Evolutionary conservation across 768 basidiomycete species (phyloP).

Genomic region (Cystofilobasidium bisporidii): DNA sequence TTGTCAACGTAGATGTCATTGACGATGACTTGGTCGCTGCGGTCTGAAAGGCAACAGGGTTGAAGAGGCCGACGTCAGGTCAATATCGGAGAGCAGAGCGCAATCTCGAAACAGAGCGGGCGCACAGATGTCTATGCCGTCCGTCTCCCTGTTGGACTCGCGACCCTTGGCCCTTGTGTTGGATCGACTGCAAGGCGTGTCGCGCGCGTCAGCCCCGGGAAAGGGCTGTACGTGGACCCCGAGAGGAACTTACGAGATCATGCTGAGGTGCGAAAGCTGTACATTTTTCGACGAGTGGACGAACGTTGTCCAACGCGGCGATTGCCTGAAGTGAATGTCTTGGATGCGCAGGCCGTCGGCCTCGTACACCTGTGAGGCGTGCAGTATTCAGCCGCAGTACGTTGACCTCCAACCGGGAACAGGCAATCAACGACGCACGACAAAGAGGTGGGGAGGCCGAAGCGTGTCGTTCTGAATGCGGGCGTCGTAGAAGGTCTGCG

Average conservation of each 20-base stretch:
- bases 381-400: too few relatives aligned
- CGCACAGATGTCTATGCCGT: constrained; percentile 4
- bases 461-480: not conserved
- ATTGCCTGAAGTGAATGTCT: not conserved
- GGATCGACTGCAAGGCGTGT: not conserved
- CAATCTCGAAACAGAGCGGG: not conserved
- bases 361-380: not conserved
- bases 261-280: constrained; percentile 3
- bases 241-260: constrained; percentile 2
- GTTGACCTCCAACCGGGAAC: too few relatives aligned
- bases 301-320: not conserved
- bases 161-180: not conserved
- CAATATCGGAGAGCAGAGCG: too few relatives aligned
- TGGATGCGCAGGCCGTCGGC: not conserved
- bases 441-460: constrained; percentile 3
- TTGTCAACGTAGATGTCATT: constrained; percentile 8
- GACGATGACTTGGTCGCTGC: not conserved
- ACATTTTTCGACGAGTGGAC: not conserved
- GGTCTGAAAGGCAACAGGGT: not conserved
- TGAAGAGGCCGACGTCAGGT: not conserved
- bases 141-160: constrained; percentile 2
- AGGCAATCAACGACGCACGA: too few relatives aligned
- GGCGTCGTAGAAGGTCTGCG: constrained; percentile 10
- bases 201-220: too few relatives aligned
- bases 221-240: too few relatives aligned